phyloP scores from a whole-genome alignment of 768 basidiomycete species.

The Boletus pseudopeckii region DNA sequence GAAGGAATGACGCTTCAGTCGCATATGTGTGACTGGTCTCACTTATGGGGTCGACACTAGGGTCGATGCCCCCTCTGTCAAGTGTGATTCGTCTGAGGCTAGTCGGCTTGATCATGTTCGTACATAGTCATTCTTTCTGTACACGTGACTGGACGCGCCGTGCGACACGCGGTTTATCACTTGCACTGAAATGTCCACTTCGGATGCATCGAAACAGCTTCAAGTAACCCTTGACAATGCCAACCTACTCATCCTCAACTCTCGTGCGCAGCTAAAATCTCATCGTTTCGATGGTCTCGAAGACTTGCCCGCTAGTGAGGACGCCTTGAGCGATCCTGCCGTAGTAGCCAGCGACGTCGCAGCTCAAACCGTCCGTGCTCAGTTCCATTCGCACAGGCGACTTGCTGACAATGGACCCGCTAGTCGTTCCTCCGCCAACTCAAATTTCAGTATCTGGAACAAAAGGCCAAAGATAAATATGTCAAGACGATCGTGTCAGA shows the following conservation, averaged over 20 bases:
- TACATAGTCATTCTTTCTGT: background rate
- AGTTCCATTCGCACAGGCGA: background rate
- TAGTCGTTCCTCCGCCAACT: slow-evolving; percentile 75
- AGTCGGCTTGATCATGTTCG: too few species aligned
- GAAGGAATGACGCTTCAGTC: too few species aligned
- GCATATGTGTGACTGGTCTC: too few species aligned
- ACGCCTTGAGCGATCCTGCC: slow-evolving; percentile 46
- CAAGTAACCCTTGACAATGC: slow-evolving; percentile 27
- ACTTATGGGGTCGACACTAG: too few species aligned
- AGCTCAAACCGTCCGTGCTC: slow-evolving; percentile 52
- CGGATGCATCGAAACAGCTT: slow-evolving; percentile 23
- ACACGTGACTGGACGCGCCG: slow-evolving; percentile 9
- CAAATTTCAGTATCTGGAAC: slow-evolving; percentile 87
- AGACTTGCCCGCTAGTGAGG: slow-evolving; percentile 24
- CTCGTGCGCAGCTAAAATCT: slow-evolving; percentile 22
- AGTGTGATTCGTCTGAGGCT: too few species aligned
- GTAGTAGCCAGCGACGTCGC: slow-evolving; percentile 57
- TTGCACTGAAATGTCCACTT: slow-evolving; percentile 14
- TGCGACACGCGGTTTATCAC: background rate
- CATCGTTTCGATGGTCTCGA: slow-evolving; percentile 31
- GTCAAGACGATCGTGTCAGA: slow-evolving; percentile 84
- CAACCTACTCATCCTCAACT: slow-evolving; percentile 21
- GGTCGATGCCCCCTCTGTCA: too few species aligned
- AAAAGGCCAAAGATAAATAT: slow-evolving; percentile 88
- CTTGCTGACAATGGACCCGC: slow-evolving; percentile 1